Evolutionary conservation across 1,139 yeast species (phyloP), one percentile per base, ranked within the genome.

Genomic region (Saccharomycopsis hybrid): DNA sequence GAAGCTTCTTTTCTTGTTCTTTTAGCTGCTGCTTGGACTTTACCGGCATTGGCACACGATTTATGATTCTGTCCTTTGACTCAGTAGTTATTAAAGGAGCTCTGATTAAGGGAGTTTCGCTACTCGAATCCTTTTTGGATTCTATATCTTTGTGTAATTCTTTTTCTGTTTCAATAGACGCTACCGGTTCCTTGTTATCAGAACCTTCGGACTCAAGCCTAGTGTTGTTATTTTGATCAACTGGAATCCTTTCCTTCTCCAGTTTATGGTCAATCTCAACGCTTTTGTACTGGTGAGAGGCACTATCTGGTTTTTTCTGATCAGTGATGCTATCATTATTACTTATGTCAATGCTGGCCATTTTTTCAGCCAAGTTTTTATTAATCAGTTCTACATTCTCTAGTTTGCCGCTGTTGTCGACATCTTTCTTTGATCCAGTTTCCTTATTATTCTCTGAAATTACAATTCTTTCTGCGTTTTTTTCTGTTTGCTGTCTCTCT

Each of bases 51-150:
- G 47, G 55, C 9, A 50, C 51, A 30, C 55, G 43, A 43, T 52
- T 52, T 27, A 52, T 44, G 9, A 52, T 44, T 7, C 53, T 46
- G 4, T 46, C 55, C 36, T 52, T 52, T 3, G 49, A 44, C 33
- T 52, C 55, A n/a, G 42, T 33, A 32, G 48, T 50, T 13, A 51
- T 50, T 24, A 25, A 33, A 3, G 50, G 37, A 11, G 35, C 39
- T 28, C 29, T 5, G 2, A 32, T 18, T 27, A 37, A n/a, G 27
- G 18, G 8, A 3, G 30, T 13, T 13, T 40, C 25, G 25, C 29
- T 27, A 5, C 11, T 13, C 3, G 4, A 11, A 7, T 40, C 40
- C 29, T 36, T 31, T 11, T 31, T 11, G 25, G 32, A 24, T 11
- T 18, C 9, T 24, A 4, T 3, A 13, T 3, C 3, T 13, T 32